Evolutionary conservation across 1,139 yeast genomes (phyloP), one percentile per base, ranked within the genome.

Genomic region (Pichia sp.): DNA sequence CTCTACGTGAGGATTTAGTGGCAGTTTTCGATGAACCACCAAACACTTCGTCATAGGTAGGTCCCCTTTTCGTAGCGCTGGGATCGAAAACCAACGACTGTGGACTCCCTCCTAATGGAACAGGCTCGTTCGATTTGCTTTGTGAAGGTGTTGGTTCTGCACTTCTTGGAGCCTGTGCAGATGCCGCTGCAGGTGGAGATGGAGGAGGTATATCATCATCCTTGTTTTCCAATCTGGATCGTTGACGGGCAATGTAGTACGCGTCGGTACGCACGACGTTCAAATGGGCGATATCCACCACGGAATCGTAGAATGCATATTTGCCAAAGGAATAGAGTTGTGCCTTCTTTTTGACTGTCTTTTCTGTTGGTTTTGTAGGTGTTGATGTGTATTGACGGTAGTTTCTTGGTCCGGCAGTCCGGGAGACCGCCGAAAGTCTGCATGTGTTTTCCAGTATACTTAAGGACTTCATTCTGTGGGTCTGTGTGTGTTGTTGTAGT

Each of bases 21-120:
- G 66, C 59, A 32, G 60, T 60, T 44, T 61, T 61, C 32, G 60
- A 56, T 4, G 57, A 52, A 7, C 61, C 62, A 5, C 67, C 67
- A 45, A 65, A 65, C 6, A 65, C 58, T 18, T 54, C 56, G 20
- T 55, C 59, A 27, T 58, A 55, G 10, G 54, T 58, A 12, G 54
- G 52, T 3, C 40, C 44, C 2, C 24, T 54, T 3, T 45, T 35
- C 14, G 48, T 56, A 8, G 50, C 37, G n/a, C 53, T 45, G 3
- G 63, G 53, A 18, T 59, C 64, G 45, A 62, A 62, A 11, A 54
- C 55, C 12, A 44, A 4, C 9, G 42, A 19, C 14, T 33, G 31
- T 14, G 27, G 10, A 4, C 27, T 24, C 10, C 27, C 27, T 24
- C 27, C 27, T 8, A 24, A 7, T 8, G 27, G 27, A 7, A 24